Base-by-base conservation (phyloP, 495 filamentous ascomycete genomes). In the Penicillium paradoxum region DNA sequence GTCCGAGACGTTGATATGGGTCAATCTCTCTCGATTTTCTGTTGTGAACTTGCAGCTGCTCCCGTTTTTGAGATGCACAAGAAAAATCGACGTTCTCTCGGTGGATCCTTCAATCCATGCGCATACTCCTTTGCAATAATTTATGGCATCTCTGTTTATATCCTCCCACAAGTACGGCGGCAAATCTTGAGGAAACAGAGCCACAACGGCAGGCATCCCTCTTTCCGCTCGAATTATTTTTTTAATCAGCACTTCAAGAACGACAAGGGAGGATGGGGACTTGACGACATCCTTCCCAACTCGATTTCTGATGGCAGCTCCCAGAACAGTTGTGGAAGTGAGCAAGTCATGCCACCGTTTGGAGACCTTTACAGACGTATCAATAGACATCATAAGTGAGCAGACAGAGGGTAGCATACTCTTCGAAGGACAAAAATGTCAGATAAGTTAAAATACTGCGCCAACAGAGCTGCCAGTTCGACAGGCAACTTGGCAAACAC, bases 401-500 rank as follows among this genome's bases (percentile, higher is more conserved):
- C 13, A 36, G 9, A 15, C 4, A 37, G 11, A 34, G 2, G 15
- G 11, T 15, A 8, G 4, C 57, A 36, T 69, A 69, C 71, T 45
- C 62, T 63, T 27, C 58, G 64, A 11, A 70, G 53, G 8, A 53
- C 17, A 37, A 72, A 15, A 22, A 70, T 4, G 21, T 74, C 68
- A 6, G 30, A 21, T 1, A 73, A 15, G 25, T 49, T 32, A 17
- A 74, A 30, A 45, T 65, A 54, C 10, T 54, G 40, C 7, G 47
- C 47, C 24, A 74, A 47, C 10, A 66, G 49, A 6, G 59, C 49
- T 1, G 61, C 57, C 9, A 75, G 38, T 50, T 75, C 73, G 2
- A 61, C 8, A 1, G 71, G 73, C 32, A 73, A 45, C 3, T 52
- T 53, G 24, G 64, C 65, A 1, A 74, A 36, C 9, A 75, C 58